phyloP scores from a whole-genome alignment of 495 filamentous ascomycete genomes.

The Cenococcum geophilum region DNA sequence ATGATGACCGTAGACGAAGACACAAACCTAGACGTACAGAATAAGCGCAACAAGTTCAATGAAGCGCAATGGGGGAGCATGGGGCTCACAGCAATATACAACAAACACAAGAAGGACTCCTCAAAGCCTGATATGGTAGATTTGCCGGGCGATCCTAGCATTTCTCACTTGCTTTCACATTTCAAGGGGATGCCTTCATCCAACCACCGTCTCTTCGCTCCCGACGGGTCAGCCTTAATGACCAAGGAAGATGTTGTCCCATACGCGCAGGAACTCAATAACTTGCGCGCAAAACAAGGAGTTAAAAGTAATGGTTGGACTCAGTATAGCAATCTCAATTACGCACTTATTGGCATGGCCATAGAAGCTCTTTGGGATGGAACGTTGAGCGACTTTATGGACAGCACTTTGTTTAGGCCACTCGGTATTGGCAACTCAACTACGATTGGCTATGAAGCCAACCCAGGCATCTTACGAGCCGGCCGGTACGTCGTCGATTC shows the following conservation, averaged over 20 bases:
- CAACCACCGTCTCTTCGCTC: background rate
- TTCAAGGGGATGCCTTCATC: background rate
- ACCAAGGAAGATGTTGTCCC: background rate
- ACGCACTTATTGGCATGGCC: background rate
- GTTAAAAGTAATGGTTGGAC: background rate
- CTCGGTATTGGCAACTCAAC: slow-evolving; percentile 1
- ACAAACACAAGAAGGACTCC: background rate
- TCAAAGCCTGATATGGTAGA: background rate
- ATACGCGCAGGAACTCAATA: background rate
- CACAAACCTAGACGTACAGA: background rate
- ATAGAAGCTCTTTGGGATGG: background rate
- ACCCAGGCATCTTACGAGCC: background rate
- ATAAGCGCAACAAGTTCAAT: background rate
- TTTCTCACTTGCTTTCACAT: background rate
- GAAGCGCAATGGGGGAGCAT: background rate
- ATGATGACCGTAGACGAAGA: background rate
- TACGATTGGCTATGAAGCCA: background rate
- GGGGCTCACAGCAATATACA: background rate
- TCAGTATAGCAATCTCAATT: slow-evolving; percentile 1
- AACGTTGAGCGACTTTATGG: background rate
- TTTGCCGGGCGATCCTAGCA: background rate
- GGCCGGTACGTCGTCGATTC: background rate
- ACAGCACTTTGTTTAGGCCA: background rate
- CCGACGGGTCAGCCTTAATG: slow-evolving; percentile 2
- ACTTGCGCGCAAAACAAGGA: background rate